phyloP scores from a whole-genome alignment of 257 asterid species.

The Nicotiana knightiana region DNA sequence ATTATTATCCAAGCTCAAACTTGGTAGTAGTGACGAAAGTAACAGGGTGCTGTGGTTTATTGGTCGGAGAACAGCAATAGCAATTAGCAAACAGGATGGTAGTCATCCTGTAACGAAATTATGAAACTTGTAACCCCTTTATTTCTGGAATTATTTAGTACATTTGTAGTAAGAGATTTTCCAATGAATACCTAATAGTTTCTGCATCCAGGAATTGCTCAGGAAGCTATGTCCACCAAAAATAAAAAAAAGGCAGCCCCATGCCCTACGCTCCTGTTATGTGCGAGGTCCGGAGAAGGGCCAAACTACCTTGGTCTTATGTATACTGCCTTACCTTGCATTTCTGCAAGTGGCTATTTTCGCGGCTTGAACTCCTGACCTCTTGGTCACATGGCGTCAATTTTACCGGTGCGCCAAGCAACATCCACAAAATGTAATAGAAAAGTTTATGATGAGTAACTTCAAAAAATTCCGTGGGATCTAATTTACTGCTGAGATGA shows the following conservation, averaged over 20 bases:
- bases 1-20: constrained; percentile 1
- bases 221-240: background rate
- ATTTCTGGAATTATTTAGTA: background rate
- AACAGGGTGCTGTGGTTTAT: background rate
- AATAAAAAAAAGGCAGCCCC: too few relatives aligned
- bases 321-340: too few relatives aligned
- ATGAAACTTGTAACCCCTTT: constrained; percentile 1
- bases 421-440: background rate
- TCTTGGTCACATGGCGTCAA: too few relatives aligned
- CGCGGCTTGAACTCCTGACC: too few relatives aligned
- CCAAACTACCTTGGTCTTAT: too few relatives aligned
- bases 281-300: too few relatives aligned
- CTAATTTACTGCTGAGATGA: background rate
- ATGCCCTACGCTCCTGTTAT: too few relatives aligned
- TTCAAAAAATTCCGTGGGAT: background rate
- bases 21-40: background rate
- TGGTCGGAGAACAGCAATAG: background rate
- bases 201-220: background rate
- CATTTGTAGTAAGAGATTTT: background rate
- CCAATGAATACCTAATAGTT: background rate
- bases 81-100: background rate
- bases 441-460: background rate
- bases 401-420: background rate
- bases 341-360: too few relatives aligned
- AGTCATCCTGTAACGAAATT: background rate